phyloP scores from a whole-genome alignment of 140 eudicot genomes.

The Ambrosia hybrid region DNA sequence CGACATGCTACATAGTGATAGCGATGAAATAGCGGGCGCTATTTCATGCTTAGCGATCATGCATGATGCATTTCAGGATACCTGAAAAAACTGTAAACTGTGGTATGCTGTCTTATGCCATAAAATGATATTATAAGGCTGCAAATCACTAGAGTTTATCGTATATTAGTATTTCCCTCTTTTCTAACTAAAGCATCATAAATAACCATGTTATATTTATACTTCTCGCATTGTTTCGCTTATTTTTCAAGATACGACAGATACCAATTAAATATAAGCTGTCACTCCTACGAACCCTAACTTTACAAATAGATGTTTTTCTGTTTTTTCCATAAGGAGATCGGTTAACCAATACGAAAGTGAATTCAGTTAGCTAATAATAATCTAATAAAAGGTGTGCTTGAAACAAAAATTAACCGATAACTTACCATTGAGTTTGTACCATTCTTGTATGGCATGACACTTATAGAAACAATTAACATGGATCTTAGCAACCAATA shows the following conservation, averaged over 20 bases:
- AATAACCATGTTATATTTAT: neutral
- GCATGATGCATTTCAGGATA: neutral
- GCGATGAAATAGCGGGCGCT: no score
- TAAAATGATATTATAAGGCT: neutral
- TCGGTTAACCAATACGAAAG: conserved; percentile 7
- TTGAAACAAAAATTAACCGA: neutral
- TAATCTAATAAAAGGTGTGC: conserved; percentile 1
- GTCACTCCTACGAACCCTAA: neutral
- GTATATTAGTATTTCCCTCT: neutral
- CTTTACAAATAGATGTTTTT: neutral
- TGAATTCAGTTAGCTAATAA: neutral
- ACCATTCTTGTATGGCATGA: conserved; percentile 12
- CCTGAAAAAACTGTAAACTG: neutral
- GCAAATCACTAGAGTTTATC: no score
- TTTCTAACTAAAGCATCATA: neutral
- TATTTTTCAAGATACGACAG: neutral
- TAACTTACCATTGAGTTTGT: neutral
- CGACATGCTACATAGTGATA: no score
- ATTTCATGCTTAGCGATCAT: neutral
- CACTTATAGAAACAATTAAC: neutral
- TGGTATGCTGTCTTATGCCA: no score
- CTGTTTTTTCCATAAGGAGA: neutral
- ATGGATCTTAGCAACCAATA: conserved; percentile 1
- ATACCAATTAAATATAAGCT: conserved; percentile 14
- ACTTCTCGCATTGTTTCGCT: neutral